phyloP scores from a whole-genome alignment of 2,329 filamentous ascomycete species.

The Colletotrichum karsti region DNA sequence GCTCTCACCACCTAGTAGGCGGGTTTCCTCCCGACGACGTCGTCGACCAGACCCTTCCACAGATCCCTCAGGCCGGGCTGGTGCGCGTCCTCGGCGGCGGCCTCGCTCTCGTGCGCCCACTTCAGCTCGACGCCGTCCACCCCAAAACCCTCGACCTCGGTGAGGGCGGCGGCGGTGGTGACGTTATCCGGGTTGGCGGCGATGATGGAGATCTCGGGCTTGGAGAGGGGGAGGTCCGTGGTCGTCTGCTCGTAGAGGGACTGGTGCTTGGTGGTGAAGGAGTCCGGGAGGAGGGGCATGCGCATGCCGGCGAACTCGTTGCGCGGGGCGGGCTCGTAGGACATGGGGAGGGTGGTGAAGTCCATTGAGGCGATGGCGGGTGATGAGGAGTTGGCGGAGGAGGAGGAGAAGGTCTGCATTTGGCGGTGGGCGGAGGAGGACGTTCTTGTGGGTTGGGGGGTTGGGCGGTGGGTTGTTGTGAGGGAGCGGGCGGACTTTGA shows the following conservation, averaged over 20 bases:
- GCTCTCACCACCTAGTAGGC: background rate
- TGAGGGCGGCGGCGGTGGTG: constrained; percentile 58
- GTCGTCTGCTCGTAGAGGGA: constrained; percentile 49
- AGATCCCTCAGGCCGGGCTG: constrained; percentile 56
- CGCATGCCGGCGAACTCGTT: constrained; percentile 53
- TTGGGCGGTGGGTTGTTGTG: constrained; percentile 57
- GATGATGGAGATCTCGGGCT: constrained; percentile 61
- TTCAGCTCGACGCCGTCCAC: constrained; percentile 65
- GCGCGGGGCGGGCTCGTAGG: constrained; percentile 40
- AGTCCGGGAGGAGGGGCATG: constrained; percentile 69
- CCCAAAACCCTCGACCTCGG: constrained; percentile 66
- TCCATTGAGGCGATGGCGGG: constrained; percentile 53
- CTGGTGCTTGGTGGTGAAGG: constrained; percentile 53
- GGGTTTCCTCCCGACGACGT: constrained; percentile 42
- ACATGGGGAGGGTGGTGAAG: constrained; percentile 60
- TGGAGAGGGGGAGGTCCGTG: constrained; percentile 42
- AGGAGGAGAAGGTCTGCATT: constrained; percentile 70
- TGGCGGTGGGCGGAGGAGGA: constrained; percentile 52
- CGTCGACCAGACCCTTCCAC: constrained; percentile 66
- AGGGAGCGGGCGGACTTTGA: constrained; percentile 47
- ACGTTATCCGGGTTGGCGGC: constrained; percentile 65
- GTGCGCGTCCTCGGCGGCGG: constrained; percentile 38
- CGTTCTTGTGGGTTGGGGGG: constrained; percentile 49
- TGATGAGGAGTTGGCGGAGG: constrained; percentile 50
- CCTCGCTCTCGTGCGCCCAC: constrained; percentile 52